These are phyloP conservation scores for Volvox carteri DNA, from an alignment of 163 green algal genomes.

Conservation along the genomic window DNA sequence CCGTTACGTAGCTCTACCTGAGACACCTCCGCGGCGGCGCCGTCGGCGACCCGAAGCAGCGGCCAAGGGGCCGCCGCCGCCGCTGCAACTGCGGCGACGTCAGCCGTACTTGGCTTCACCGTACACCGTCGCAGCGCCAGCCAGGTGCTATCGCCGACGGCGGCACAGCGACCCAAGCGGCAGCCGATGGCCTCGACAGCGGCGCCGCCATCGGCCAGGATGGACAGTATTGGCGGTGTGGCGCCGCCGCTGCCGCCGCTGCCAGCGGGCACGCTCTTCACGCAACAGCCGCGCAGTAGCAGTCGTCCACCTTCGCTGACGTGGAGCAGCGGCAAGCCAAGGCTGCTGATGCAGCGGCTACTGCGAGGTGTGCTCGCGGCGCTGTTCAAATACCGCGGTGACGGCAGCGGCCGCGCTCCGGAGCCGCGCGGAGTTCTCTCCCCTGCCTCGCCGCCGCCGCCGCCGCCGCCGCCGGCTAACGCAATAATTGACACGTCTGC, in stretches of 20 bases:
- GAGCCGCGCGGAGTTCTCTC: background rate
- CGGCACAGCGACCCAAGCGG: conserved; percentile 23
- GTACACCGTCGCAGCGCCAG: conserved; percentile 18
- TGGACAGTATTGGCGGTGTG: background rate
- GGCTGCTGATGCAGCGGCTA: background rate
- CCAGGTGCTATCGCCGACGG: background rate
- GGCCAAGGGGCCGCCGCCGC: background rate
- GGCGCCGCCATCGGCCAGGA: conserved; percentile 25
- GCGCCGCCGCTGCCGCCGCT: background rate
- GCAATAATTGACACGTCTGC: conserved; percentile 20
- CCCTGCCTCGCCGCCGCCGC: background rate
- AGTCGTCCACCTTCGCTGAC: background rate
- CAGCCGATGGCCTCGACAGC: conserved; percentile 37
- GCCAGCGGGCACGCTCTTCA: background rate
- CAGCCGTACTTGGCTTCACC: background rate
- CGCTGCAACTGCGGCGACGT: conserved; percentile 5
- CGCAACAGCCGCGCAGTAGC: conserved; percentile 31
- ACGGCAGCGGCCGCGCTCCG: background rate
- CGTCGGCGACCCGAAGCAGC: background rate
- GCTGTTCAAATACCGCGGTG: no score
- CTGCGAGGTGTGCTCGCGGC: background rate
- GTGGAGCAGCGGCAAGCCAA: conserved; percentile 32
- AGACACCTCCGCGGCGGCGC: background rate
- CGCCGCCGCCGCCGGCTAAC: background rate
- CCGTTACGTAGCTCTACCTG: background rate